Base-by-base conservation (phyloP, 2,329 filamentous ascomycete species). In the Calonectria pteridis region DNA sequence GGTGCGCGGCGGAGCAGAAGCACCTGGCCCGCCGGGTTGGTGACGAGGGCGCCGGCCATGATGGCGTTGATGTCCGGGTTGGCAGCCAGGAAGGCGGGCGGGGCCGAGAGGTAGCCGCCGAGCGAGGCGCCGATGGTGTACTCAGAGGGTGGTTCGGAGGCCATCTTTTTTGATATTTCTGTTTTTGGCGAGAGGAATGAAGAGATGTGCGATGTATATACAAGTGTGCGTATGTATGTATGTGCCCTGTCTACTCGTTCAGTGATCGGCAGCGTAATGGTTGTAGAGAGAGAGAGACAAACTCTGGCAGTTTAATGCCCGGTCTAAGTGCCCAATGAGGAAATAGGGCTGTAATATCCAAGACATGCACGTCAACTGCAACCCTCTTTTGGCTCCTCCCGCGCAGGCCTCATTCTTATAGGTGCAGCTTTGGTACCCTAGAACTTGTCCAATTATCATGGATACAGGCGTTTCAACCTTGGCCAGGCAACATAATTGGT, bases 1-100 rank as follows among this genome's bases (percentile, higher is more conserved):
- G 80, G 68, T 7, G 80, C 78, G 33, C 79, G 79, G 40, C 79
- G 79, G 28, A 81, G 75, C 29, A 81, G 67, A 11, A 81, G 79
- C 18, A 81, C 29, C 16, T 69, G 74, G n/a, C 76, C 77, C 40
- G 51, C 35, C 2, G 71, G 28, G 62, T 81, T 70, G 31, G 75
- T 75, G 31, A 81, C 78, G 26, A 81, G 26, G 35, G 79, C 76
- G 59, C 78, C 78, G 18, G 78, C 76, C 67, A 81, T 75, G 75
- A 81, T 77, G 50, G 73, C 40, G 51, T 79, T 49, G 43, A 81
- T 73, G 50, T 75, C 71, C 0, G 78, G 72, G 63, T 81, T 75
- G 28, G 73, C 68, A 18, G 73, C 64, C 35, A 77, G 69, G 63
- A 81, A 77, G 18, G 69, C 71, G 9, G 74, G 33, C 13, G 77